Evolutionary conservation across 805 yeast species (phyloP), one percentile per base, ranked within the genome.

Genomic region (Teunomyces pallodes): DNA sequence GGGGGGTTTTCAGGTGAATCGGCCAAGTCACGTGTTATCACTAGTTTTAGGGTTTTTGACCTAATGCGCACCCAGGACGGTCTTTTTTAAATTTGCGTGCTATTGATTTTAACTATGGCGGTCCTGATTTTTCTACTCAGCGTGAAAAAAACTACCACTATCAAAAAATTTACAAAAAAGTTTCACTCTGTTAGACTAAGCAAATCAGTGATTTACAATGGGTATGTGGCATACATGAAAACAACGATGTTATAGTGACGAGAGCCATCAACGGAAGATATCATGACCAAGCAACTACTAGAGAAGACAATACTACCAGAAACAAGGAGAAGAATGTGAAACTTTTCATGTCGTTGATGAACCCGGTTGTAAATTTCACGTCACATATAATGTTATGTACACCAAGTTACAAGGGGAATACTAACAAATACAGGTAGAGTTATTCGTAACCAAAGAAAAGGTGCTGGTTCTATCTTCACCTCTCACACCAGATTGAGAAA

Each of bases 401-500:
- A 13, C 6, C 27, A 14, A 14, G 16, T 14, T 12, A 4, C 8
- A 9, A 20, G 12, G 26, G 24, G n/a, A 9, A 36, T 36, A 36
- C 39, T 36, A 27, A 39, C 42, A 26, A 26, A 6, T 42, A 13
- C 68, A 84, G 96, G 96, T 88, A 90, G 98, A 87, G 99, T 94
- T 82, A 94, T 94, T 84, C 96, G 99, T 84, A 94, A 94, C 87
- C 99, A 94, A 87, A 91, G 99, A 90, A 94, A 94, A 84, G 98
- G 98, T 87, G 96, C 97, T 80, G 98, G 99, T 76, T 92, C 98
- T 72, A 90, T 94, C 86, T 94, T 94, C 90, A 87, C 96, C 76
- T 86, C 99, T 72, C 96, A 92, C 94, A 92, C 98, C 85, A 92
- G 98, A 82, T 89, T 94, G 80, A 90, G 99, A 88, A 89, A 94